Evolutionary conservation across 2,329 filamentous ascomycete species (phyloP).

Genomic region (Fusarium torulosum): DNA sequence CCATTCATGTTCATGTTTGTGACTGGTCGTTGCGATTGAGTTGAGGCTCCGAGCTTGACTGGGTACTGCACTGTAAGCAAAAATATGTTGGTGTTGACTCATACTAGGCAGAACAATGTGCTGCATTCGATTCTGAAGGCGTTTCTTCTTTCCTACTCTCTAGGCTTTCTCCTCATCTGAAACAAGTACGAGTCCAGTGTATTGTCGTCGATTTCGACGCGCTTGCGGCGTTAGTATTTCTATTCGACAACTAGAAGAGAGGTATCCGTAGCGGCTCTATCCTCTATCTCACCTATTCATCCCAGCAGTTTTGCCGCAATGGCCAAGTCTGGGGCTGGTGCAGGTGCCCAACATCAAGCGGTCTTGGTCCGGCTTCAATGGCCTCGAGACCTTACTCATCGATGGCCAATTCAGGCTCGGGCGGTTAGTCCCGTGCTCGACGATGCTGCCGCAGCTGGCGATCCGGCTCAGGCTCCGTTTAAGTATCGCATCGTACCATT

Average conservation of each 20-base stretch:
- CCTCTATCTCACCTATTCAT: slow-evolving; percentile 26
- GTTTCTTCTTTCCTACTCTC: not conserved
- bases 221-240: slow-evolving; percentile 20
- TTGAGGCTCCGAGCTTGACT: slow-evolving; percentile 29
- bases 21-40: slow-evolving; percentile 25
- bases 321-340: slow-evolving; percentile 37
- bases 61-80: slow-evolving; percentile 2
- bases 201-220: slow-evolving; percentile 10
- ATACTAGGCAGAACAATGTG: slow-evolving; percentile 4
- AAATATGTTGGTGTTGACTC: slow-evolving; percentile 30
- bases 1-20: slow-evolving; percentile 28
- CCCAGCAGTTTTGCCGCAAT: slow-evolving; percentile 25
- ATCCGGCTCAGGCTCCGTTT: slow-evolving; percentile 35
- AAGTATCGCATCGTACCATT: slow-evolving; percentile 17
- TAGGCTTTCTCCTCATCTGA: slow-evolving; percentile 1
- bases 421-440: slow-evolving; percentile 19
- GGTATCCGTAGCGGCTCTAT: slow-evolving; percentile 4
- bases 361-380: slow-evolving; percentile 24
- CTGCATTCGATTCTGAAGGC: not conserved
- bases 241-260: slow-evolving; percentile 11
- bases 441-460: slow-evolving; percentile 21
- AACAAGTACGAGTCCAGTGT: slow-evolving; percentile 3
- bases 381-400: not conserved
- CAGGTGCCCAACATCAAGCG: slow-evolving; percentile 41
- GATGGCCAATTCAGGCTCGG: slow-evolving; percentile 4